Conservation (phyloP, 306 rosid species). For the Cucurbita moschata region DNA sequence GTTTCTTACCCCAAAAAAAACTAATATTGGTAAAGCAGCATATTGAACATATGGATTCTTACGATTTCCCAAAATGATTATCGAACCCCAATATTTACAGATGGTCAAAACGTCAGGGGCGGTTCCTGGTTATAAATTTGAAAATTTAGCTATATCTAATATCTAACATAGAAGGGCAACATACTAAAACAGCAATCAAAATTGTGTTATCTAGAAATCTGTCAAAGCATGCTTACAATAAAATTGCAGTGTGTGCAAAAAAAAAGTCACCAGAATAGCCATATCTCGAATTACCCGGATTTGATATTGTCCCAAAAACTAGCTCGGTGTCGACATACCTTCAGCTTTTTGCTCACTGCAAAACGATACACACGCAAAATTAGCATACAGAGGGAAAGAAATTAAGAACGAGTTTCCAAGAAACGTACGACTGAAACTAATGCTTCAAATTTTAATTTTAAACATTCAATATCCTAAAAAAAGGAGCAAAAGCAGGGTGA, state of each 20-base stretch:
- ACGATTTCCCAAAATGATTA: background rate
- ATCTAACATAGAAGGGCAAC: background rate
- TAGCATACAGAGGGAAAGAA: background rate
- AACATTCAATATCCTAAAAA: background rate
- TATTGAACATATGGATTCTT: background rate
- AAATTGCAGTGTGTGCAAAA: slow-evolving; percentile 3
- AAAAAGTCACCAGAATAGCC: background rate
- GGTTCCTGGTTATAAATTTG: background rate
- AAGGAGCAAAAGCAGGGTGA: background rate
- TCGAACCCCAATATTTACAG: background rate
- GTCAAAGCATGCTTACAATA: background rate
- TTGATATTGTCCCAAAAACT: slow-evolving; percentile 88
- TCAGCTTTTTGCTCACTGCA: slow-evolving; percentile 44
- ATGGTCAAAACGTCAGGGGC: background rate
- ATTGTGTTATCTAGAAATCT: background rate
- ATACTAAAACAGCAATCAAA: background rate
- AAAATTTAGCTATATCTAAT: background rate
- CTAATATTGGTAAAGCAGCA: background rate
- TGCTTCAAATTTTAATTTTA: background rate
- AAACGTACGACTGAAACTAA: background rate
- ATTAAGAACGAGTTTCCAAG: background rate
- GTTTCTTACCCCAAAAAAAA: background rate
- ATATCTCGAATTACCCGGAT: slow-evolving; percentile 54
- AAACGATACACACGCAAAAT: background rate
- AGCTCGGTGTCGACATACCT: slow-evolving; percentile 44